These are phyloP conservation scores for Aspergillus indologenus DNA, from an alignment of 495 filamentous ascomycete genomes.

Conservation along the genomic window DNA sequence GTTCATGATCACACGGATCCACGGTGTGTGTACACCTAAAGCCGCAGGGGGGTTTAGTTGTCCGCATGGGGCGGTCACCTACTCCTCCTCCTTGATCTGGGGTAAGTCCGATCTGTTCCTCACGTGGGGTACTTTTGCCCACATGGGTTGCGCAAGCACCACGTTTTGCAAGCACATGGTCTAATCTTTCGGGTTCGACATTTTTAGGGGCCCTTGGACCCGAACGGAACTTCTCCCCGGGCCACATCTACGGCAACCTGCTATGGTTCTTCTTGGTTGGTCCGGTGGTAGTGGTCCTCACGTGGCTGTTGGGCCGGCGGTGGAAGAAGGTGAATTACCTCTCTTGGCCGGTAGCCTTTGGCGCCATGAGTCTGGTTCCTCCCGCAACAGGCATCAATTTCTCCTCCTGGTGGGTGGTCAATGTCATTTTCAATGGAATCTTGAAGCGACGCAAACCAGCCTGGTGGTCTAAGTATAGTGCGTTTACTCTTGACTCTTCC, in stretches of 20 bases:
- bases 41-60: constrained; percentile 65
- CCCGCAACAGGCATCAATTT: constrained; percentile 69
- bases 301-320: constrained; percentile 54
- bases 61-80: constrained; percentile 65
- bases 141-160: too few species aligned
- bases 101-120: constrained; percentile 35
- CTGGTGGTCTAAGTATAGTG: constrained; percentile 64
- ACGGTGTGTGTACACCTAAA: constrained; percentile 56
- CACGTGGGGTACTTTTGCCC: neutral
- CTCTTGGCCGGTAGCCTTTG: constrained; percentile 67
- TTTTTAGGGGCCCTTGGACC: constrained; percentile 55
- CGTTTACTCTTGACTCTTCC: constrained; percentile 39
- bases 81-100: constrained; percentile 68
- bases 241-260: constrained; percentile 62
- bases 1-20: constrained; percentile 60
- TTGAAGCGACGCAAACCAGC: constrained; percentile 54
- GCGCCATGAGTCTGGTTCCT: constrained; percentile 60
- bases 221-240: constrained; percentile 63
- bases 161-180: neutral
- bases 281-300: constrained; percentile 51
- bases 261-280: constrained; percentile 64
- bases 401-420: constrained; percentile 64
- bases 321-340: constrained; percentile 53
- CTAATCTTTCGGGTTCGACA: neutral
- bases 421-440: constrained; percentile 61